Conservation (phyloP, 2,329 filamentous ascomycete genomes). For the Aaosphaeria arxii region DNA sequence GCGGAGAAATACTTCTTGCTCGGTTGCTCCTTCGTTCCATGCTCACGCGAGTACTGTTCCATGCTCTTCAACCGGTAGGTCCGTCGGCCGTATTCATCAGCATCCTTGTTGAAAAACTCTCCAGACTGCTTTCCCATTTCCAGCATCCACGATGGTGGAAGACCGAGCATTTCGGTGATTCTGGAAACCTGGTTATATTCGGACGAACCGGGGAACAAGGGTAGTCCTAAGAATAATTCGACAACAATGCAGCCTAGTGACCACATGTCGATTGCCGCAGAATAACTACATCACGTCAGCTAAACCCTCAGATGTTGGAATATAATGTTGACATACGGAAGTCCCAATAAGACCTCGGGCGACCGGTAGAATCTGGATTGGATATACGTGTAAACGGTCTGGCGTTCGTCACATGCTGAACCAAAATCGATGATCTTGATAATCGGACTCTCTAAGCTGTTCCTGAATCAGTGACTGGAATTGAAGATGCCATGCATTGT, state of each 20-base stretch:
- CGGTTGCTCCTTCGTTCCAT: conserved; percentile 94
- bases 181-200: conserved; percentile 98
- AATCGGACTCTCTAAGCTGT: conserved; percentile 87
- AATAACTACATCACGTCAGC: conserved; percentile 58
- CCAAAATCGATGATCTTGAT: conserved; percentile 99
- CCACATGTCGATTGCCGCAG: conserved; percentile 99
- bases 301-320: background rate
- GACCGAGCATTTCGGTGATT: conserved; percentile 96
- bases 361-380: conserved; percentile 98
- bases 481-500: no score
- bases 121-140: conserved; percentile 98
- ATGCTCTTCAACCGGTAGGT: conserved; percentile 93
- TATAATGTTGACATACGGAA: conserved; percentile 57
- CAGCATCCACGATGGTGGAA: conserved; percentile 97
- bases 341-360: conserved; percentile 88
- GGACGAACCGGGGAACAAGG: conserved; percentile 92
- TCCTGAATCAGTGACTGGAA: no score
- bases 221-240: conserved; percentile 90
- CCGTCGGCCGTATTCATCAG: conserved; percentile 88
- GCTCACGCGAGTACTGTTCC: conserved; percentile 96
- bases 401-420: conserved; percentile 94
- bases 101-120: conserved; percentile 92
- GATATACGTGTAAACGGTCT: conserved; percentile 99
- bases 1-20: conserved; percentile 99
- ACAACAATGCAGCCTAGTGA: conserved; percentile 97